Evolutionary conservation across 1,284 basidiomycete genomes (phyloP).

Genomic region (Naganishia liquefaciens): DNA sequence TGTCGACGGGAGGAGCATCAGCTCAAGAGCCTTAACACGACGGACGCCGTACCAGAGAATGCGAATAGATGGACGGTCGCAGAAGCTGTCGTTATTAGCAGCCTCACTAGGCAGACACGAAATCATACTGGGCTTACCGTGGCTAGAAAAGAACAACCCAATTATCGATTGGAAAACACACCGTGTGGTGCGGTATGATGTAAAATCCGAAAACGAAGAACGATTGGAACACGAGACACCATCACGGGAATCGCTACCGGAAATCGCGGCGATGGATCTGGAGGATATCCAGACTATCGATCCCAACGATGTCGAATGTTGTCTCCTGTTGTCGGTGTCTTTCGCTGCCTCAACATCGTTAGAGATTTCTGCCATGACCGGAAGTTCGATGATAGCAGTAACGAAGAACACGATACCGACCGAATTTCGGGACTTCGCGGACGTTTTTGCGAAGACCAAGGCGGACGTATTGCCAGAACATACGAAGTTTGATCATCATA

Average conservation of each 20-base stretch:
- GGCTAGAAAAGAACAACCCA: conserved; percentile 17
- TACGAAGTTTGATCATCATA: conserved; percentile 39
- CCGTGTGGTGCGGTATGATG: neutral
- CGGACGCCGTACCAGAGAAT: neutral
- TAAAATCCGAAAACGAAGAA: neutral
- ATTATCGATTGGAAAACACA: conserved; percentile 10
- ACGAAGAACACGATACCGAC: conserved; percentile 14
- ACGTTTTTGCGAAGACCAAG: conserved; percentile 42
- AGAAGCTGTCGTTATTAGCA: neutral
- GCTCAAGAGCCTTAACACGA: conserved; percentile 3
- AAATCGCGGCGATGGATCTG: neutral
- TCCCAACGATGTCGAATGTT: neutral
- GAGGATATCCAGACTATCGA: neutral
- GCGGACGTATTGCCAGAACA: conserved; percentile 44
- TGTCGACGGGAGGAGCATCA: conserved; percentile 7
- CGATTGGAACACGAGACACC: too few relatives aligned
- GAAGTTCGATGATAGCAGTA: neutral
- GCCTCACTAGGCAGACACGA: conserved; percentile 10
- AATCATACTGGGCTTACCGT: conserved; percentile 15
- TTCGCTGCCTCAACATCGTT: too few relatives aligned
- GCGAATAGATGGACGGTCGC: neutral
- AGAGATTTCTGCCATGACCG: neutral
- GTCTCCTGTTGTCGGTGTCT: too few relatives aligned
- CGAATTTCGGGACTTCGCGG: conserved; percentile 32
- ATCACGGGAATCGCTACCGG: too few relatives aligned